Evolutionary conservation across 352 stramenopile species (phyloP).

Genomic region (Pythium folliculosum): DNA sequence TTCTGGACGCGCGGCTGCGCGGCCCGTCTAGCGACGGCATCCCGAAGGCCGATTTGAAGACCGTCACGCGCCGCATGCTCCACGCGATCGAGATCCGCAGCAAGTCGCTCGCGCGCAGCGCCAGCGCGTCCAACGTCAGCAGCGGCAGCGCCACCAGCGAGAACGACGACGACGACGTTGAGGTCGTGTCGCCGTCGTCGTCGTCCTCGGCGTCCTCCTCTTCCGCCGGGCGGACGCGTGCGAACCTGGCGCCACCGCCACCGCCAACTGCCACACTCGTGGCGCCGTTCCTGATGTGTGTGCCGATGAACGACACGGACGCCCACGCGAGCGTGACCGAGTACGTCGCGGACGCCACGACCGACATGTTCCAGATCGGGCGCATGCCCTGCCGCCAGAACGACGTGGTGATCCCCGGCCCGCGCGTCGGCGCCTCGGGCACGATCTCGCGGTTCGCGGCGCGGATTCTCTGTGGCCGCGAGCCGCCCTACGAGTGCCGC

Average conservation of each 20-base stretch:
- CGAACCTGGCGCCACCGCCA: background rate
- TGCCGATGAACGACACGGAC: conserved; percentile 73
- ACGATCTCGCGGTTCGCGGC: conserved; percentile 78
- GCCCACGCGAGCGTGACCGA: conserved; percentile 60
- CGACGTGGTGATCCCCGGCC: conserved; percentile 77
- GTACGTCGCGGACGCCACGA: conserved; percentile 44
- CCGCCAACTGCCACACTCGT: background rate
- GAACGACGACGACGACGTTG: conserved; percentile 3
- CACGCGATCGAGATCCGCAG: conserved; percentile 40
- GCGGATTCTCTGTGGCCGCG: conserved; percentile 59
- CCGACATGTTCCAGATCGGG: conserved; percentile 84
- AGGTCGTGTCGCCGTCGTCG: conserved; percentile 3
- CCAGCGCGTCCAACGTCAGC: background rate
- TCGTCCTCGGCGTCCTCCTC: conserved; percentile 2
- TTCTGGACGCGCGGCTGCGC: conserved; percentile 25
- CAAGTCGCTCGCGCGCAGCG: background rate
- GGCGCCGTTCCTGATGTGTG: conserved; percentile 54
- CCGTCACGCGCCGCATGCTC: conserved; percentile 57
- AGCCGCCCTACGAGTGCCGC: conserved; percentile 64
- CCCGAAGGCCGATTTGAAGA: conserved; percentile 38
- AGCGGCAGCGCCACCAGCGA: background rate
- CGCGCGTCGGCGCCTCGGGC: conserved; percentile 66
- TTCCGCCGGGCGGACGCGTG: background rate
- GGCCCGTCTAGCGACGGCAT: background rate
- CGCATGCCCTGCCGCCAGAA: conserved; percentile 76